Base-by-base conservation (phyloP, 805 yeast species). In the Yarrowia phangngaensis region DNA sequence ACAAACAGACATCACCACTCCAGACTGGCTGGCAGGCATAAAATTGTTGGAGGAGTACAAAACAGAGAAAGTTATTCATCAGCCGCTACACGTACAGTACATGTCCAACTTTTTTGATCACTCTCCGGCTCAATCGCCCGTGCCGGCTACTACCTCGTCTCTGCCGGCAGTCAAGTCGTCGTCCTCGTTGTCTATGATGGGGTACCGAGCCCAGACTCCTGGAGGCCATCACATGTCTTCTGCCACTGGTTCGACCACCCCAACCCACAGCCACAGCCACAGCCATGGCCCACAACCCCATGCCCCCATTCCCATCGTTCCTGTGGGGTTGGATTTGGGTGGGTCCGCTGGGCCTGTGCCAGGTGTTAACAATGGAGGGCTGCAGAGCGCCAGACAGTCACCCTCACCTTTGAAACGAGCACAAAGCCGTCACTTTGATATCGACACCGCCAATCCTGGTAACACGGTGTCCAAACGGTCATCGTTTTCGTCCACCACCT, bases 381-480 rank as follows among this genome's bases (percentile, higher is more conserved):
- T 38, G 13, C 45, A 26, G 32, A 26, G 45, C 32, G 27, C 32
- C 29, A 27, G 48, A 7, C 34, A 41, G 22, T 41, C 48, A 2
- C 48, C 48, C 2, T 41, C 48, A 16, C 48, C 48, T 6, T 35
- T 41, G 8, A 41, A 41, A 34, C 40, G 59, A 20, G 53, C 54
- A 9, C 58, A 56, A 20, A 56, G 58, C 34, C 51, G 60, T n/a
- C 57, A 56, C 41, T 56, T 56, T 33, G 59, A 56, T 20, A 40
- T 41, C 11, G 48, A 41, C 20, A 41, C 48, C 15, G 26, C 19
- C 34, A 40, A 28, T 28, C 35, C 35, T 14, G 27, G 28, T 27
- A 24, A 26, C 27, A 9, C 27, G 28, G 35, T 29, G 9, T 41
- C 35, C 28, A 41, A 41, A 12, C 34, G 48, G n/a, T 41, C 48